Percentiles rank a stretch among this genome's conserved stretches.
Evolutionary conservation across 345 rosid genomes (phyloP).

Genomic region (Viola odorata): DNA sequence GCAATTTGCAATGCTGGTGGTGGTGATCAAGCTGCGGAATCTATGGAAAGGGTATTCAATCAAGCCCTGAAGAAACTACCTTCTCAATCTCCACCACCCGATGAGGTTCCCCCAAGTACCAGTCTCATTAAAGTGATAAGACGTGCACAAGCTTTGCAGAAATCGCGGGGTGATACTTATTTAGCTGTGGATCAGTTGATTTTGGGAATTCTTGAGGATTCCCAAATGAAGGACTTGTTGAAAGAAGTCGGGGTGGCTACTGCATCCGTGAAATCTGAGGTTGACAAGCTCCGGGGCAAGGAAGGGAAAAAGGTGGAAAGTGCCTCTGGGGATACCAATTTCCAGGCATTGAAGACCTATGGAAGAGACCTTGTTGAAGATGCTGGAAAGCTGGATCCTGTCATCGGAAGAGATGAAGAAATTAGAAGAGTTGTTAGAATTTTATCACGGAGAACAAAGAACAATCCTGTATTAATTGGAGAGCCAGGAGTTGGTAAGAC

Average conservation of each 20-base stretch:
- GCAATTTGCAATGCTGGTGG: conserved; percentile 52
- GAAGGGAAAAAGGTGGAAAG: conserved; percentile 87
- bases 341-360: conserved; percentile 86
- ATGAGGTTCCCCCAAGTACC: conserved; percentile 67
- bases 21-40: conserved; percentile 50
- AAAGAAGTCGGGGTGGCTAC: conserved; percentile 62
- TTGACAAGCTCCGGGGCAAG: conserved; percentile 84
- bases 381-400: conserved; percentile 92
- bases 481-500: conserved; percentile 97
- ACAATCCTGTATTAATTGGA: conserved; percentile 90
- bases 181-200: conserved; percentile 77
- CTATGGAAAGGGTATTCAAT: conserved; percentile 62
- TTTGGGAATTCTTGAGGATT: conserved; percentile 79
- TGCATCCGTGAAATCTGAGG: conserved; percentile 55
- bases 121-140: conserved; percentile 60
- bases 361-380: conserved; percentile 93
- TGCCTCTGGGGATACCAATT: conserved; percentile 69
- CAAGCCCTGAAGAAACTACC: conserved; percentile 75
- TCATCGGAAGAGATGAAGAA: conserved; percentile 87
- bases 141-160: conserved; percentile 76
- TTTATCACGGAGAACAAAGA: conserved; percentile 83
- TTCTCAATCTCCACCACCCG: conserved; percentile 74
- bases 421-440: conserved; percentile 77
- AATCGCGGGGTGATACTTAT: conserved; percentile 58
- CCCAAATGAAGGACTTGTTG: conserved; percentile 61